Base-by-base conservation (phyloP, 768 basidiomycete genomes). In the Agaricus blazei region DNA sequence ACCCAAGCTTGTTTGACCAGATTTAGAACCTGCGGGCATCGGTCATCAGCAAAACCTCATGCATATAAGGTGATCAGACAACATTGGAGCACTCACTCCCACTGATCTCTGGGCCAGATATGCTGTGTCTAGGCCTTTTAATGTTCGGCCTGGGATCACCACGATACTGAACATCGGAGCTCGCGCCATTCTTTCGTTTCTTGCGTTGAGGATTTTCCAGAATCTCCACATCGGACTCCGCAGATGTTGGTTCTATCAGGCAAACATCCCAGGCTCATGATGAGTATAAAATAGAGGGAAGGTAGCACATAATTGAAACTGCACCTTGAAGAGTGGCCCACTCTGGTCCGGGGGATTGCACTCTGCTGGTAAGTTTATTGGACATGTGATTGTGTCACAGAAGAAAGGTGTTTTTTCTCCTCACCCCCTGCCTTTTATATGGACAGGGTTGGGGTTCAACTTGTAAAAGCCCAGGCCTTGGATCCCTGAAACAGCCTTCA, bases 61-160 rank as follows among this genome's bases (percentile, higher is more conserved):
- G 3, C n/a, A 41, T 19, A 40, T 14, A 41, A 41, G 19, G 15
- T 41, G 47, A 29, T 31, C 11, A 4, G 31, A 34, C 11, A 43
- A 11, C n/a, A 26, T 27, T 15, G 27, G 6, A 28, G 19, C 19
- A 54, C 52, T 29, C 37, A 54, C 52, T 38, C 28, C 43, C 6
- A n/a, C 15, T 45, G 27, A 45, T 7, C 41, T 23, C 31, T n/a
- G 34, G 9, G 7, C 40, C 28, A 19, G 46, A 42, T 12, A 34
- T 27, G 19, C 42, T 43, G 24, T 50, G 54, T 11, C 54, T 49
- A 9, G 48, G 28, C 28, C 48, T 48, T 24, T 56, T 56, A 14
- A 23, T 49, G 9, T 41, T 56, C 1, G 41, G n/a, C 23, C 42
- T 26, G 6, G 23, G 41, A 23, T 23, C 54, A 9, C 36, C 48